phyloP scores from a whole-genome alignment of 2,329 filamentous ascomycete genomes.

The Aureobasidium sp. region DNA sequence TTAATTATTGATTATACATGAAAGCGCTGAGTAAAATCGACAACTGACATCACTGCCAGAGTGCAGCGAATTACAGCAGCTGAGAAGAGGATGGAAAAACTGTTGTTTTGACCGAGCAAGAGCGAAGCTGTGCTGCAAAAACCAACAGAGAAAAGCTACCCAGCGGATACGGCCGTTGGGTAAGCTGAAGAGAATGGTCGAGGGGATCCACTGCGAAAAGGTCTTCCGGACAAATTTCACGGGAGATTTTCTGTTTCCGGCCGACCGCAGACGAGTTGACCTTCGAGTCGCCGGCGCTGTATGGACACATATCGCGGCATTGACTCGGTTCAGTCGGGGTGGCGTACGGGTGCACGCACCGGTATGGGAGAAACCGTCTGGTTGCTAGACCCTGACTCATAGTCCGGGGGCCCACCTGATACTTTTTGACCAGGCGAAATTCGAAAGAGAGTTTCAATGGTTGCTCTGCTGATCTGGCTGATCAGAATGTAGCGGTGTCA shows the following conservation, averaged over 20 bases:
- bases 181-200: background rate
- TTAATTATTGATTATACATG: background rate
- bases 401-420: background rate
- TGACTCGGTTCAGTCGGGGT: constrained; percentile 5
- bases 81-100: background rate
- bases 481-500: background rate
- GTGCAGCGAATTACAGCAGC: background rate
- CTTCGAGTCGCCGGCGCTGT: background rate
- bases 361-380: background rate
- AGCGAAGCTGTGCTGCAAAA: background rate
- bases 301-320: constrained; percentile 2
- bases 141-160: background rate
- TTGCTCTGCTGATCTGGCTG: background rate
- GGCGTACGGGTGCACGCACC: background rate
- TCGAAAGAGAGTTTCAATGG: background rate
- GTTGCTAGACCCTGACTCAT: constrained; percentile 9
- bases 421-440: background rate
- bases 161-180: background rate
- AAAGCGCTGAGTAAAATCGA: background rate
- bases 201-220: background rate
- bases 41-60: background rate
- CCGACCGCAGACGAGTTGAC: background rate
- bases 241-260: background rate
- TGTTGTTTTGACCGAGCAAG: background rate
- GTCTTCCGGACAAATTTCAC: background rate